Conservation (phyloP, 352 stramenopile genomes). For the Globisporangium nodosum region DNA sequence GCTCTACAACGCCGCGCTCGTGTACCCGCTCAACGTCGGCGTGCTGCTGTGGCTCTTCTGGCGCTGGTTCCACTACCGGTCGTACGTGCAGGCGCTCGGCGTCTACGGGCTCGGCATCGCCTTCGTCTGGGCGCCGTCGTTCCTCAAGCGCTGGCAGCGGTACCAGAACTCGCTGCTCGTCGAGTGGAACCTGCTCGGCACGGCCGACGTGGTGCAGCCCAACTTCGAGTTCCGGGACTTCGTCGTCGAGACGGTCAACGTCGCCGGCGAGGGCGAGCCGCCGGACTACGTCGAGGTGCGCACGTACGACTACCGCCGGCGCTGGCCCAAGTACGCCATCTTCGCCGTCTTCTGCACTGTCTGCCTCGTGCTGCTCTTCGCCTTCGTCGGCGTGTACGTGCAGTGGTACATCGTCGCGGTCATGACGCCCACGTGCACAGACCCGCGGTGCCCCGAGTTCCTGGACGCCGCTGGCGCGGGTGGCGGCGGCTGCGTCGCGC, state of each 20-base stretch:
- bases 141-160: constrained; percentile 53
- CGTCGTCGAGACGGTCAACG: constrained; percentile 56
- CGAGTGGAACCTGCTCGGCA: constrained; percentile 56
- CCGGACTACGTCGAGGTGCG: constrained; percentile 60
- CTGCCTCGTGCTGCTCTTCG: constrained; percentile 45
- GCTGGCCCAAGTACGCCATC: constrained; percentile 53
- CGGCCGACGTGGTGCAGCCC: constrained; percentile 37
- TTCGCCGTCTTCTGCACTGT: constrained; percentile 44
- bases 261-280: constrained; percentile 40
- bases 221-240: constrained; percentile 53
- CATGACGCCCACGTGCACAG: constrained; percentile 59
- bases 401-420: constrained; percentile 71
- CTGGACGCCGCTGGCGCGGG: constrained; percentile 11
- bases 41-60: constrained; percentile 46
- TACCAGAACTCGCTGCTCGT: constrained; percentile 63
- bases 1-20: constrained; percentile 48
- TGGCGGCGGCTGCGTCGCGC: constrained; percentile 24
- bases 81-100: constrained; percentile 43
- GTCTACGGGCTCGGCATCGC: constrained; percentile 44
- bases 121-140: constrained; percentile 47
- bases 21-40: constrained; percentile 39
- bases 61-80: constrained; percentile 51
- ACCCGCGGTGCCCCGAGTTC: constrained; percentile 44
- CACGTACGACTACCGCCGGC: constrained; percentile 41
- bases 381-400: constrained; percentile 52